Evolutionary conservation across 768 basidiomycete genomes (phyloP).

Genomic region (Russula brevipes): DNA sequence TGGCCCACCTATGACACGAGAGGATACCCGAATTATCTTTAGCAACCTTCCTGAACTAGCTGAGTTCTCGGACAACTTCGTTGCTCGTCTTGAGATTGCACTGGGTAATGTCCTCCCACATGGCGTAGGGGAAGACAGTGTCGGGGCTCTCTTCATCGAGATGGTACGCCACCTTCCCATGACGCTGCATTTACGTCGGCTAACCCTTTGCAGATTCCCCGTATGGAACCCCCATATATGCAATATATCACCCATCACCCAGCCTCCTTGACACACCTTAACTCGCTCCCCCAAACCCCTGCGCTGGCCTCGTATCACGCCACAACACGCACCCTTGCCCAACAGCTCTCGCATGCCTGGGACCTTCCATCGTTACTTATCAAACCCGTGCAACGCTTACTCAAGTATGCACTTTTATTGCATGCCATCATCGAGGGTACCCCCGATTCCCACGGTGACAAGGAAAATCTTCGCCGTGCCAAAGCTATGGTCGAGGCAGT

Average conservation of each 20-base stretch:
- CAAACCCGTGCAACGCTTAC: slow-evolving; percentile 93
- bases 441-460: slow-evolving; percentile 62
- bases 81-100: slow-evolving; percentile 58
- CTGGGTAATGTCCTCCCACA: slow-evolving; percentile 58
- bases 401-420: slow-evolving; percentile 90
- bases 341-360: slow-evolving; percentile 79
- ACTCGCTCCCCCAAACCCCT: slow-evolving; percentile 45
- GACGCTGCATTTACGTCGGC: slow-evolving; percentile 2
- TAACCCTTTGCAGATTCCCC: slow-evolving; percentile 48
- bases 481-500: slow-evolving; percentile 62
- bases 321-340: slow-evolving; percentile 60
- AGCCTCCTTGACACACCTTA: slow-evolving; percentile 64
- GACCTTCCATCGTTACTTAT: slow-evolving; percentile 92
- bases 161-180: slow-evolving; percentile 41
- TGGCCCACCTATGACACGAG: slow-evolving; percentile 60
- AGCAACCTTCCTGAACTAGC: slow-evolving; percentile 74
- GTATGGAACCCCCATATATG: slow-evolving; percentile 67
- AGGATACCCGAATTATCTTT: slow-evolving; percentile 70
- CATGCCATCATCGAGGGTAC: slow-evolving; percentile 71
- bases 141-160: slow-evolving; percentile 66
- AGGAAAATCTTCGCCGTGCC: slow-evolving; percentile 49
- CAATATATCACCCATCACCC: slow-evolving; percentile 79
- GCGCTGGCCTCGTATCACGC: slow-evolving; percentile 62
- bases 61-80: slow-evolving; percentile 60
- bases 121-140: slow-evolving; percentile 60